These are phyloP conservation scores for Phytophthora capsici DNA, from an alignment of 352 stramenopile species.

Conservation along the genomic window DNA sequence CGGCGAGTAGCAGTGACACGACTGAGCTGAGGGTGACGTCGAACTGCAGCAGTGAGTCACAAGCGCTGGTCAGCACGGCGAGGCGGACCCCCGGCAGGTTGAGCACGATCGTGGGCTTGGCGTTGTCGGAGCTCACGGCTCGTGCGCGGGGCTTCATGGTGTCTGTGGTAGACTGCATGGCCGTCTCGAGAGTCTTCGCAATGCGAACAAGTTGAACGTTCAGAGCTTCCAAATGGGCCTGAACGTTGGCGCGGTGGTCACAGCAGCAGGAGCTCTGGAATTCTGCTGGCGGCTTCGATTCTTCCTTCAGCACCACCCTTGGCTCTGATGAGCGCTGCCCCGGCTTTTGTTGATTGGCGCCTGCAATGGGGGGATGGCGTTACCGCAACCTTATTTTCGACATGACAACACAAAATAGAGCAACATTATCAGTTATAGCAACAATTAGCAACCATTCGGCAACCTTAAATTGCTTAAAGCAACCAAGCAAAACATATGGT, in stretches of 20 bases:
- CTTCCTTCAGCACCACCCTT: constrained; percentile 6
- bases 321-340: constrained; percentile 30
- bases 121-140: constrained; percentile 28
- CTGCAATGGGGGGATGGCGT: no score
- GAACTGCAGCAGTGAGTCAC: constrained; percentile 35
- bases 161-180: constrained; percentile 24
- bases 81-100: constrained; percentile 67
- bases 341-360: constrained; percentile 35
- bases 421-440: no score
- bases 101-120: constrained; percentile 60
- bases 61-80: constrained; percentile 43
- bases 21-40: constrained; percentile 36
- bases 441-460: no score
- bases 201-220: constrained; percentile 22
- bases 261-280: constrained; percentile 13
- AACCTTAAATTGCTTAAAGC: no score
- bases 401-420: no score
- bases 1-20: constrained; percentile 35
- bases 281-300: constrained; percentile 22
- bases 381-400: no score
- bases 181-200: constrained; percentile 18
- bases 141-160: constrained; percentile 26
- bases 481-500: no score
- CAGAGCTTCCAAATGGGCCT: constrained; percentile 18
- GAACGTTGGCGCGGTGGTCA: constrained; percentile 22